phyloP scores from a whole-genome alignment of 2,329 filamentous ascomycete species.

The Orbilia oligospora region DNA sequence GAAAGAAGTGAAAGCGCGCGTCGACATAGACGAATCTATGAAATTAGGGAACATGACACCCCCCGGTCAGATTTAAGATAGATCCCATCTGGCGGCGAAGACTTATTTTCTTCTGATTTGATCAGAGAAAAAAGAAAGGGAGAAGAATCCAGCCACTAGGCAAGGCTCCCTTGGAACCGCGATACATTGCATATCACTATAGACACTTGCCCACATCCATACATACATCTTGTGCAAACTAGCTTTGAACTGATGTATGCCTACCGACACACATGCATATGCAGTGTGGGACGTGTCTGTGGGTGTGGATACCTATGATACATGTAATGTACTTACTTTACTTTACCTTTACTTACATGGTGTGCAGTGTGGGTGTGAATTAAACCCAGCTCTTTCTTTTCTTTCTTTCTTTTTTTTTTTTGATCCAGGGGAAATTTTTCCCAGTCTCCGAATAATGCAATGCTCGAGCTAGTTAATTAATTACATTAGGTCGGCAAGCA shows the following conservation, averaged over 20 bases:
- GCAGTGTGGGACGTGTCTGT: neutral
- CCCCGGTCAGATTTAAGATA: conserved; percentile 26
- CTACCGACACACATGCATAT: conserved; percentile 7
- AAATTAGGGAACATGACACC: neutral
- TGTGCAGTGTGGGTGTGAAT: too few species aligned
- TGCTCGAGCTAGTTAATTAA: too few species aligned
- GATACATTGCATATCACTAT: conserved; percentile 41
- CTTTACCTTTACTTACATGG: too few species aligned
- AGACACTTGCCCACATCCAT: neutral
- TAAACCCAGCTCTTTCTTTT: neutral
- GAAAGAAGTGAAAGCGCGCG: too few species aligned
- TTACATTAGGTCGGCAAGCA: too few species aligned
- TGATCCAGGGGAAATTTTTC: neutral
- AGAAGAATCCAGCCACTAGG: conserved; percentile 55
- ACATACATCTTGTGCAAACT: too few species aligned
- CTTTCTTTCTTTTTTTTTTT: neutral
- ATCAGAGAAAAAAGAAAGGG: neutral
- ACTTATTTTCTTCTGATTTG: conserved; percentile 27
- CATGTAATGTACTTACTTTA: too few species aligned
- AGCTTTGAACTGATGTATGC: neutral
- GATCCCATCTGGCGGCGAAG: conserved; percentile 55
- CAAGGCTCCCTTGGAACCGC: conserved; percentile 59
- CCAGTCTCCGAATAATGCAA: neutral
- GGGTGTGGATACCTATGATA: neutral
- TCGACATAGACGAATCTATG: too few species aligned